Evolutionary conservation across 2,329 filamentous ascomycete species (phyloP).

Genomic region (Diaporthe vaccinii): DNA sequence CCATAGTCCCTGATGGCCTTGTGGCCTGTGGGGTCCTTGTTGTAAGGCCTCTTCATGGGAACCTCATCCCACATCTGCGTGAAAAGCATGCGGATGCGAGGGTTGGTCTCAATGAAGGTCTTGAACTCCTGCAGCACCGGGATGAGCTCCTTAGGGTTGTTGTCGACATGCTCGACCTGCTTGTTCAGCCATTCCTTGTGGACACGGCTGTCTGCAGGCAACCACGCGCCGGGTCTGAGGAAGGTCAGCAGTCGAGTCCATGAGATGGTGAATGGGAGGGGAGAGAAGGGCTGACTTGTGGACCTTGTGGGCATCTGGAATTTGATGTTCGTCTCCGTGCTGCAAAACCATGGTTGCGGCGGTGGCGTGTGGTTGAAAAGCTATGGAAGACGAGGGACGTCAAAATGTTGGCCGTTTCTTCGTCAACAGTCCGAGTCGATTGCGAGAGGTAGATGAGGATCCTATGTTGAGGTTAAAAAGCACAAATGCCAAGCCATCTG

Average conservation of each 20-base stretch:
- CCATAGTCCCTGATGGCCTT: conserved; percentile 75
- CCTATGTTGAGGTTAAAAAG: neutral
- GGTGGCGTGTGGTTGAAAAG: neutral
- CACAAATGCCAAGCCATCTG: conserved; percentile 17
- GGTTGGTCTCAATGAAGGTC: conserved; percentile 73
- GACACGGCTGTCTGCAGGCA: conserved; percentile 72
- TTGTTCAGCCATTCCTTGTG: conserved; percentile 74
- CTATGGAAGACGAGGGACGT: neutral
- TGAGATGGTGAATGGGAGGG: neutral
- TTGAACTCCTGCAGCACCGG: conserved; percentile 76
- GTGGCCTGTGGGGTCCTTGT: conserved; percentile 71
- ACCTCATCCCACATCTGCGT: conserved; percentile 78
- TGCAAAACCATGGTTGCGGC: conserved; percentile 61
- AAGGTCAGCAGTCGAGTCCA: neutral
- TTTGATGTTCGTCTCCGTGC: conserved; percentile 64
- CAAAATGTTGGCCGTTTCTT: neutral
- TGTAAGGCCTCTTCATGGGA: conserved; percentile 71
- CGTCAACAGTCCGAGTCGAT: neutral
- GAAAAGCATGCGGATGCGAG: conserved; percentile 77
- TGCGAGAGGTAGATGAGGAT: neutral
- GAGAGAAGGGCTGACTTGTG: conserved; percentile 55
- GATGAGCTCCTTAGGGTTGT: conserved; percentile 63
- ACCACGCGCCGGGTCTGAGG: conserved; percentile 68
- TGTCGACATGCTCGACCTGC: conserved; percentile 68
- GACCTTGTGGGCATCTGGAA: conserved; percentile 62